phyloP scores from a whole-genome alignment of 2,329 filamentous ascomycete genomes.

The Alternaria consortialis region DNA sequence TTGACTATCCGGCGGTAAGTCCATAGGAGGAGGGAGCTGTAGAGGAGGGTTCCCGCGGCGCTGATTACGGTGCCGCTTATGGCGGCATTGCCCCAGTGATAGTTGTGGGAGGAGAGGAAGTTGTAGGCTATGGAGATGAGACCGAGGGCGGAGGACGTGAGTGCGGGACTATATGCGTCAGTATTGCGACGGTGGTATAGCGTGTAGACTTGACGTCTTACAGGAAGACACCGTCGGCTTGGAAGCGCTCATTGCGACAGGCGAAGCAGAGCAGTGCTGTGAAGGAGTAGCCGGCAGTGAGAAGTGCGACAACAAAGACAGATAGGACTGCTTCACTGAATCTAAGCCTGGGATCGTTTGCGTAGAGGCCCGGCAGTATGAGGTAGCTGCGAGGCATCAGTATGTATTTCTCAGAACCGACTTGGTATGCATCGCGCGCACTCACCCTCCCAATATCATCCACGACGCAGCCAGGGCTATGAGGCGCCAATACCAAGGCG shows the following conservation, averaged over 20 bases:
- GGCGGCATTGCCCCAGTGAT: conserved; percentile 55
- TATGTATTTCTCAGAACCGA: conserved; percentile 3
- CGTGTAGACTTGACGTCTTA: conserved; percentile 31
- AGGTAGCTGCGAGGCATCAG: conserved; percentile 53
- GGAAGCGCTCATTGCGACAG: conserved; percentile 57
- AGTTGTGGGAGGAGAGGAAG: conserved; percentile 54
- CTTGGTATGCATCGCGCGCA: conserved; percentile 10
- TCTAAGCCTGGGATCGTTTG: conserved; percentile 50
- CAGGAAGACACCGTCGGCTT: conserved; percentile 59
- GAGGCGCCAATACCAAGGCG: conserved; percentile 60
- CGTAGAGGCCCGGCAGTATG: conserved; percentile 59
- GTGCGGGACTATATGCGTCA: conserved; percentile 47
- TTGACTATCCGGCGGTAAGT: conserved; percentile 53
- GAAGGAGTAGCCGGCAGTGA: conserved; percentile 59
- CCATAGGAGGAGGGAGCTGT: conserved; percentile 54
- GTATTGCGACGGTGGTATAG: conserved; percentile 11
- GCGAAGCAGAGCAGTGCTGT: conserved; percentile 59
- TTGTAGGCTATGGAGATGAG: conserved; percentile 60
- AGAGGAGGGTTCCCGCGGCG: conserved; percentile 52
- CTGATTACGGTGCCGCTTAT: conserved; percentile 56
- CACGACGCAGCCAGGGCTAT: conserved; percentile 55
- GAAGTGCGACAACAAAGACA: conserved; percentile 58
- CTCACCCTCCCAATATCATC: conserved; percentile 60
- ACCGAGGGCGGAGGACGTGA: conserved; percentile 57
- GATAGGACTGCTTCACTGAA: conserved; percentile 53